phyloP scores from a whole-genome alignment of 1,284 basidiomycete species.

The Cryptococcus sp. region DNA sequence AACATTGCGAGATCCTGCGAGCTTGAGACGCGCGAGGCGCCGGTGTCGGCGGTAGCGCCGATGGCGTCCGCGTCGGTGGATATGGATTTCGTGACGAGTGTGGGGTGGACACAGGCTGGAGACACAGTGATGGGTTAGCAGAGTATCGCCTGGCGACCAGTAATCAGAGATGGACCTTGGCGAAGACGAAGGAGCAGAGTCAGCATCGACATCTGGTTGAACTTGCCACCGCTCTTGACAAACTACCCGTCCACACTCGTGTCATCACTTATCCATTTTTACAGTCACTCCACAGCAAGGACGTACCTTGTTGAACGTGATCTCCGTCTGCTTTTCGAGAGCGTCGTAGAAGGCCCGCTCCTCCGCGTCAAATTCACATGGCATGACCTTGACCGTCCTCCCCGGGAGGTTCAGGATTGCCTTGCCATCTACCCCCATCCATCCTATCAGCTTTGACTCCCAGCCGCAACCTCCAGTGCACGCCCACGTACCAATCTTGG shows the following conservation, averaged over 20 bases:
- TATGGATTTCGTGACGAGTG: constrained; percentile 71
- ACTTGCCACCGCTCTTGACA: constrained; percentile 57
- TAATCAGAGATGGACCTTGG: constrained; percentile 61
- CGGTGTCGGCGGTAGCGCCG: constrained; percentile 58
- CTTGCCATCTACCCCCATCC: constrained; percentile 62
- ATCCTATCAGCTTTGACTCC: neutral
- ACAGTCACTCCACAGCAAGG: neutral
- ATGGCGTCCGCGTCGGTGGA: constrained; percentile 67
- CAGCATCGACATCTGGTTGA: constrained; percentile 79
- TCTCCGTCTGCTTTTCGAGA: constrained; percentile 70
- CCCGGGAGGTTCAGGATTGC: constrained; percentile 78
- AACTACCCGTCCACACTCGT: constrained; percentile 44
- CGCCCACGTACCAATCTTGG: constrained; percentile 54
- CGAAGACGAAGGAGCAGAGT: constrained; percentile 78
- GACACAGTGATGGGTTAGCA: neutral
- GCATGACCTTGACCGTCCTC: constrained; percentile 67
- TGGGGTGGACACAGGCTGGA: constrained; percentile 87
- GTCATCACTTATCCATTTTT: neutral
- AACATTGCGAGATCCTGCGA: too few relatives aligned
- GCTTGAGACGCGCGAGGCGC: neutral
- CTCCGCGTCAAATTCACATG: constrained; percentile 66
- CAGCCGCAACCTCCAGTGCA: neutral
- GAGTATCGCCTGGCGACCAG: neutral
- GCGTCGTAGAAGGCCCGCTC: constrained; percentile 80
- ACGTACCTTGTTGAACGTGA: constrained; percentile 62